Conservation (phyloP, 371 early-diverging fungal genomes). For the Mortierella sp. region DNA sequence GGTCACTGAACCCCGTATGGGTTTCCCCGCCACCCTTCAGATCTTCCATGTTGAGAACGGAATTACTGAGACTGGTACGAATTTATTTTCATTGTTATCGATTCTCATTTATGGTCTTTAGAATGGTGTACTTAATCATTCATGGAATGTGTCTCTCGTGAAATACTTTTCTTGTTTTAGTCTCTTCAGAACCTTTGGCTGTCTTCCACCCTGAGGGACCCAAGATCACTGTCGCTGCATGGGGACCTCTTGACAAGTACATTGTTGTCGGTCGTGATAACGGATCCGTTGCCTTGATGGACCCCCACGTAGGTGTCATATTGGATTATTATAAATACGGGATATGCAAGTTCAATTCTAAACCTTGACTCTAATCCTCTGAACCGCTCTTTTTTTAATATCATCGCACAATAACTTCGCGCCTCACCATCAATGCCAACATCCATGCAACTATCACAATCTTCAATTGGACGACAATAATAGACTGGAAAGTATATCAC, state of each 20-base stretch:
- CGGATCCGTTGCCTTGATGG: slow-evolving; percentile 90
- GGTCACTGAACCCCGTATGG: slow-evolving; percentile 98
- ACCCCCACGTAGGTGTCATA: slow-evolving; percentile 71
- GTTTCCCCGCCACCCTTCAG: slow-evolving; percentile 85
- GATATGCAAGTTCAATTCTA: background rate
- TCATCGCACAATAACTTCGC: background rate
- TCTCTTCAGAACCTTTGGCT: slow-evolving; percentile 82
- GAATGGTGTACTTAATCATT: no score
- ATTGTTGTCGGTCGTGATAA: slow-evolving; percentile 95
- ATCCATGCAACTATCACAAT: background rate
- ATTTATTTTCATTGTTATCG: slow-evolving; percentile 2
- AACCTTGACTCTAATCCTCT: background rate
- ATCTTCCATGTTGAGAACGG: slow-evolving; percentile 81
- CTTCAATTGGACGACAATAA: background rate
- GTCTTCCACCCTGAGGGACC: slow-evolving; percentile 76
- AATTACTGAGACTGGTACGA: slow-evolving; percentile 53
- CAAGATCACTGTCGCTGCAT: slow-evolving; percentile 94
- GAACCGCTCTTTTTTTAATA: background rate
- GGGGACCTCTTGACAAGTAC: slow-evolving; percentile 93
- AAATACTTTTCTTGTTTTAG: slow-evolving; percentile 33
- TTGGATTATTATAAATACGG: background rate
- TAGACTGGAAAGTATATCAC: slow-evolving; percentile 76
- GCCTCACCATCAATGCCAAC: no score
- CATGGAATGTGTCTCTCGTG: no score
- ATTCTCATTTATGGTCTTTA: no score